Conservation (phyloP, 2,329 filamentous ascomycete species). For the Parastagonospora avenae region DNA sequence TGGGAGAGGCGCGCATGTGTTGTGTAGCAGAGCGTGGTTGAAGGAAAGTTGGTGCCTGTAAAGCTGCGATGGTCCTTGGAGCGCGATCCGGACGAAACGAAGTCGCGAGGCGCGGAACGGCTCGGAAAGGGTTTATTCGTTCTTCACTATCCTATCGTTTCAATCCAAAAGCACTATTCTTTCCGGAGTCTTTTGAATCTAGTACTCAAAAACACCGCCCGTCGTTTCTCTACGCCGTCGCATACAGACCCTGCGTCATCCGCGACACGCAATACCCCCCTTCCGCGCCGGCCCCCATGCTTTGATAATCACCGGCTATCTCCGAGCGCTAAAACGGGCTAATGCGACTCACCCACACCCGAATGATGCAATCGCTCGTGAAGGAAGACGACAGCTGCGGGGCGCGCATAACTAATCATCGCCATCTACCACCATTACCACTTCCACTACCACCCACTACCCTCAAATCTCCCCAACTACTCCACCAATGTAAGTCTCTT, state of each 20-base stretch:
- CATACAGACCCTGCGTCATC: constrained; percentile 10
- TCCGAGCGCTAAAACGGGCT: constrained; percentile 14
- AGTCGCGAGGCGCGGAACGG: constrained; percentile 2
- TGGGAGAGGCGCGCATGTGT: constrained; percentile 23
- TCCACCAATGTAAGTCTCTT: not conserved
- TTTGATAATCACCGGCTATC: constrained; percentile 19
- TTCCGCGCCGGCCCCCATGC: not conserved
- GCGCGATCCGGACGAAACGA: constrained; percentile 1
- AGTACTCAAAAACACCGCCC: not conserved
- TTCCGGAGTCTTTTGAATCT: not conserved
- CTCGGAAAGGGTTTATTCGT: constrained; percentile 20
- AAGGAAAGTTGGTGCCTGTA: constrained; percentile 12
- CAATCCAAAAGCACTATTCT: not conserved
- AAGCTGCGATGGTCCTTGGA: not conserved
- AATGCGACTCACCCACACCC: constrained; percentile 9
- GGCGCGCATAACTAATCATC: constrained; percentile 36
- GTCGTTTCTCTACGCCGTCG: not conserved
- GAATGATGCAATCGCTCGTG: constrained; percentile 41
- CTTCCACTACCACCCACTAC: constrained; percentile 10
- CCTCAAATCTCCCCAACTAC: not conserved
- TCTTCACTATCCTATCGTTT: not conserved
- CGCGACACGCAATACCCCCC: not conserved
- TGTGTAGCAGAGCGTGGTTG: constrained; percentile 10
- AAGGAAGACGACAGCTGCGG: constrained; percentile 26
- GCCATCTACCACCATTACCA: constrained; percentile 10